These are phyloP conservation scores for Scedosporium minutisporum DNA, from an alignment of 2,329 filamentous ascomycete genomes.

Conservation along the genomic window DNA sequence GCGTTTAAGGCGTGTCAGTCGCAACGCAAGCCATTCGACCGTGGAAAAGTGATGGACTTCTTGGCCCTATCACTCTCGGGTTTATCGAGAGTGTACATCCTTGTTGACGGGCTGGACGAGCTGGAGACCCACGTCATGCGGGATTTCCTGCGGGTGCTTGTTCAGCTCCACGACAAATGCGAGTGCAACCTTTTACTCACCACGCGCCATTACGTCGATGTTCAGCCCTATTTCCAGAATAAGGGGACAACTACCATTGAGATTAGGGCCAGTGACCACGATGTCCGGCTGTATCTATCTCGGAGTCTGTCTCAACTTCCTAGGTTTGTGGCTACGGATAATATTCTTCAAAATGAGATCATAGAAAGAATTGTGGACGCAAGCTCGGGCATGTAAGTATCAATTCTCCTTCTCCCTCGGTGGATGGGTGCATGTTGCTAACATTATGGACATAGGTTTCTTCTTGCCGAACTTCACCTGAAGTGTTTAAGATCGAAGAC, in stretches of 20 bases:
- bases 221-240: background rate
- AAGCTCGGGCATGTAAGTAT: background rate
- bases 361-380: background rate
- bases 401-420: background rate
- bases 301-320: background rate
- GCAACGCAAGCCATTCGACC: background rate
- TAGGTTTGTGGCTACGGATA: background rate
- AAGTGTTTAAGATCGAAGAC: background rate
- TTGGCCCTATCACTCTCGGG: background rate
- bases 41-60: background rate
- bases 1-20: background rate
- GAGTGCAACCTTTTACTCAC: background rate
- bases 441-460: background rate
- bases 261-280: background rate
- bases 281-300: background rate
- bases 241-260: background rate
- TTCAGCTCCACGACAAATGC: background rate
- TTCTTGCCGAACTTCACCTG: background rate
- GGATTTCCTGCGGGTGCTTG: background rate
- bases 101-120: background rate
- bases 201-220: background rate
- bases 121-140: background rate
- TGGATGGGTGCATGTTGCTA: background rate
- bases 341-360: background rate
- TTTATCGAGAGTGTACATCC: background rate